Percentiles rank a stretch among this genome's conserved stretches.
phyloP scores from a whole-genome alignment of 1,284 basidiomycete genomes.

The Cryptococcus amylolentus region DNA sequence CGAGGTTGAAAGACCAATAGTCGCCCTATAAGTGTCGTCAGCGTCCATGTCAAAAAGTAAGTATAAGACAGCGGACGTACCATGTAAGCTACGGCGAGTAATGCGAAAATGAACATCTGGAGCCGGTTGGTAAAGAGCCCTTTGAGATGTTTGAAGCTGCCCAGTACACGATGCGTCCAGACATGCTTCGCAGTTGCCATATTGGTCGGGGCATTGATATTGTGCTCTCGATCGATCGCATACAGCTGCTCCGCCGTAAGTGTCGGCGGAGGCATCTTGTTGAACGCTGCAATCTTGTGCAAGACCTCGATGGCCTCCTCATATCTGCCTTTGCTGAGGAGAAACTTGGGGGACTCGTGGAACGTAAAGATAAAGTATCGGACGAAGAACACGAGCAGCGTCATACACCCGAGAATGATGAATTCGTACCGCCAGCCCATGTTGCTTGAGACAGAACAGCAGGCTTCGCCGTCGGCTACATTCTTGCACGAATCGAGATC shows the following conservation, averaged over 20 bases:
- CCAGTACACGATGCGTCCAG: constrained; percentile 20
- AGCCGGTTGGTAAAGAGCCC: constrained; percentile 44
- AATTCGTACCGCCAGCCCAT: constrained; percentile 63
- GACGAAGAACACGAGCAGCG: constrained; percentile 54
- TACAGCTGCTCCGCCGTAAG: constrained; percentile 48
- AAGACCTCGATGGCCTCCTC: constrained; percentile 67
- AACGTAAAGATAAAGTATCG: constrained; percentile 72
- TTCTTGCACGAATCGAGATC: constrained; percentile 36
- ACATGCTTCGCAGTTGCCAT: constrained; percentile 20
- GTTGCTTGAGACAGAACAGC: constrained; percentile 51
- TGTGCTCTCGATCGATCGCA: constrained; percentile 33
- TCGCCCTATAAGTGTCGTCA: constrained; percentile 19
- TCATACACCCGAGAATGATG: constrained; percentile 55
- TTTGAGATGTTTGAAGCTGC: constrained; percentile 38
- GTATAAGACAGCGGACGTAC: constrained; percentile 7
- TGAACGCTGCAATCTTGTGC: constrained; percentile 65
- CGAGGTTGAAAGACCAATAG: constrained; percentile 49
- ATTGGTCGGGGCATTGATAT: neutral
- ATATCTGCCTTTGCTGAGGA: constrained; percentile 68
- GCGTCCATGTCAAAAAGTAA: neutral
- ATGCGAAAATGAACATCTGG: constrained; percentile 40
- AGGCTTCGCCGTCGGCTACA: constrained; percentile 53
- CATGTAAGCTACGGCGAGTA: constrained; percentile 43
- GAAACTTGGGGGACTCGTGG: constrained; percentile 69
- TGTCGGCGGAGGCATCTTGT: constrained; percentile 49